Conservation (phyloP, 2,329 filamentous ascomycete species). For the Ophiocordyceps camponoti-saundersi region DNA sequence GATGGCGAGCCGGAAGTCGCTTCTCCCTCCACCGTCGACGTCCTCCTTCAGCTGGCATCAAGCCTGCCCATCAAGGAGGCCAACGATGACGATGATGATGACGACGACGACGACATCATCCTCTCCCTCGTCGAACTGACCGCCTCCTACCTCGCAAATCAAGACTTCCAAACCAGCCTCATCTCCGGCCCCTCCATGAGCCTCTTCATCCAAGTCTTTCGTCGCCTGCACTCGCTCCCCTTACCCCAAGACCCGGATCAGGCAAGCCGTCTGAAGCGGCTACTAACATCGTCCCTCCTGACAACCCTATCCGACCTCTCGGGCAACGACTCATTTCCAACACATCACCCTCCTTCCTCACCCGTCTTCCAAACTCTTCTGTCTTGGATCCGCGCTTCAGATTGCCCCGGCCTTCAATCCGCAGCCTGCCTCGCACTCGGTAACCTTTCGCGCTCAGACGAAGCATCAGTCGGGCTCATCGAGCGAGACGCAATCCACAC, state of each 20-base stretch:
- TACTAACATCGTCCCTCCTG: slow-evolving; percentile 33
- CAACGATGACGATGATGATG: background rate
- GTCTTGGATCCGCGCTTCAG: slow-evolving; percentile 25
- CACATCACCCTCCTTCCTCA: slow-evolving; percentile 23
- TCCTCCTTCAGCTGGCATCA: slow-evolving; percentile 32
- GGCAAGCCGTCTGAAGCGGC: slow-evolving; percentile 24
- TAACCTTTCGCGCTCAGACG: slow-evolving; percentile 43
- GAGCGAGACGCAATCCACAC: slow-evolving; percentile 20
- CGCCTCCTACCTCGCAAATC: slow-evolving; percentile 36
- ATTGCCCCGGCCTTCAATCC: slow-evolving; percentile 27
- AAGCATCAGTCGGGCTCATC: slow-evolving; percentile 32
- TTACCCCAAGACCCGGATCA: slow-evolving; percentile 24
- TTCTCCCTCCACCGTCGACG: slow-evolving; percentile 25
- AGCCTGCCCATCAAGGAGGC: slow-evolving; percentile 15
- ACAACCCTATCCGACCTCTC: slow-evolving; percentile 35
- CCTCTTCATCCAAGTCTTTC: slow-evolving; percentile 29
- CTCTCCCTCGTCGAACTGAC: slow-evolving; percentile 32
- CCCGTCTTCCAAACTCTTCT: slow-evolving; percentile 23
- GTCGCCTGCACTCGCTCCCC: slow-evolving; percentile 28
- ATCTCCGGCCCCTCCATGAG: slow-evolving; percentile 20
- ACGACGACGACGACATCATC: slow-evolving; percentile 36
- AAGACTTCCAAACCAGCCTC: slow-evolving; percentile 31
- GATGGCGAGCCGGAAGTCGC: slow-evolving; percentile 28
- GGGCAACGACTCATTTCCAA: slow-evolving; percentile 27
- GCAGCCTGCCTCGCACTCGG: slow-evolving; percentile 44